These are phyloP conservation scores for Leucoagaricus sp. DNA, from an alignment of 1,284 basidiomycete species.

Conservation along the genomic window DNA sequence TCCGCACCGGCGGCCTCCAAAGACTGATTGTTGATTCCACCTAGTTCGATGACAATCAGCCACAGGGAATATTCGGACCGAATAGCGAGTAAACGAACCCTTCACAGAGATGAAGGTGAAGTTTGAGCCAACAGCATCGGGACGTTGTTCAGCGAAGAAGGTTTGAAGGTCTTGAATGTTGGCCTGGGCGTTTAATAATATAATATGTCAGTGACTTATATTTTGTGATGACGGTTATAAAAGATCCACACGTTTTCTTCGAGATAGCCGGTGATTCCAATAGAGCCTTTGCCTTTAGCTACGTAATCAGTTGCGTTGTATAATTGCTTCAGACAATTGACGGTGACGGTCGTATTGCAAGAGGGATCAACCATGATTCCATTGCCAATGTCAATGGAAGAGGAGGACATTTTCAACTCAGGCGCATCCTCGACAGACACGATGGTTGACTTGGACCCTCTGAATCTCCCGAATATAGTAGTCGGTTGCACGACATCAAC, in stretches of 20 bases:
- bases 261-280: constrained; percentile 58
- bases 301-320: constrained; percentile 51
- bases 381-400: constrained; percentile 29
- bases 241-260: constrained; percentile 38
- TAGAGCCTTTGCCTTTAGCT: constrained; percentile 40
- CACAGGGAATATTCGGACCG: constrained; percentile 8
- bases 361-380: constrained; percentile 47
- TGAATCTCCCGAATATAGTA: constrained; percentile 57
- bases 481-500: constrained; percentile 58
- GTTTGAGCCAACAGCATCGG: constrained; percentile 43
- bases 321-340: constrained; percentile 49
- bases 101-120: constrained; percentile 49
- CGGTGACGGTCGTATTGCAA: constrained; percentile 50
- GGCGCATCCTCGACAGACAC: constrained; percentile 29
- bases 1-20: constrained; percentile 56
- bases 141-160: constrained; percentile 50
- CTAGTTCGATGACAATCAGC: constrained; percentile 25
- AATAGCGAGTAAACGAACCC: constrained; percentile 31
- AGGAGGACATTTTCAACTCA: constrained; percentile 22
- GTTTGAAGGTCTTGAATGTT: constrained; percentile 53
- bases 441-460: constrained; percentile 44
- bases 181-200: constrained; percentile 28
- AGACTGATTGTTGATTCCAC: constrained; percentile 63
- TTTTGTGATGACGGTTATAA: not conserved
- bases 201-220: not conserved